Base-by-base conservation (phyloP, 2,329 filamentous ascomycete species). In the Botrytis elliptica region DNA sequence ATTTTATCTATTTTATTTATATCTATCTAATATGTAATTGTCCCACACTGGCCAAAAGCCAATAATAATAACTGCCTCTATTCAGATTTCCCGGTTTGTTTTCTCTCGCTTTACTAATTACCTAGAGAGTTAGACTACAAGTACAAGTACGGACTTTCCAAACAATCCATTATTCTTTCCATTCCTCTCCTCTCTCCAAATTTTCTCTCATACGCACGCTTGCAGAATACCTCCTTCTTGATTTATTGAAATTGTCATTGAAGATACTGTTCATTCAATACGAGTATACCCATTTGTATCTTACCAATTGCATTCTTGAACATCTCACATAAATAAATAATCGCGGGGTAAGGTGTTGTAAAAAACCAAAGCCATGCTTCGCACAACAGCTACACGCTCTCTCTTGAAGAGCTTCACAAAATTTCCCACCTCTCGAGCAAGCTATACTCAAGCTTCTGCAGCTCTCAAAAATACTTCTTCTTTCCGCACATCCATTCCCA, bases 351-450 rank as follows among this genome's bases (percentile, higher is more conserved):
- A 77, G 72, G 73, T 71, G 63, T 73, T 57, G 52, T 33, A 18
- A 16, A 62, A 62, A 49, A 66, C 40, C 71, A 60, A n/a, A 74
- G 79, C 66, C 38, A 81, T 81, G 80, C 77, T 81, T 76, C 79
- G 80, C 66, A 77, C 76, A 71, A 70, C 79, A 59, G 76, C 79
- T 40, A 76, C 79, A 20, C 77, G 79, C 75, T 78, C 79, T 64
- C 73, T 82, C 49, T 71, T 79, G 57, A 80, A 75, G 70, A 79
- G 75, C 75, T 77, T 80, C 62, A 71, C 76, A 42, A 80, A 76
- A 74, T 69, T 74, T 73, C 74, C 78, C 52, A 69, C 70, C 46
- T 74, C 77, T 62, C 75, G 76, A 70, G 74, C 74, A 57, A 79
- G 72, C 75, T 80, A 77, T 70, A 77, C 67, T 76, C 74, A 76